A percentile compares a stretch with the other conserved stretches of the same genome.
These are phyloP conservation scores for Suillus subaureus DNA, from an alignment of 768 basidiomycete species.

Conservation along the genomic window DNA sequence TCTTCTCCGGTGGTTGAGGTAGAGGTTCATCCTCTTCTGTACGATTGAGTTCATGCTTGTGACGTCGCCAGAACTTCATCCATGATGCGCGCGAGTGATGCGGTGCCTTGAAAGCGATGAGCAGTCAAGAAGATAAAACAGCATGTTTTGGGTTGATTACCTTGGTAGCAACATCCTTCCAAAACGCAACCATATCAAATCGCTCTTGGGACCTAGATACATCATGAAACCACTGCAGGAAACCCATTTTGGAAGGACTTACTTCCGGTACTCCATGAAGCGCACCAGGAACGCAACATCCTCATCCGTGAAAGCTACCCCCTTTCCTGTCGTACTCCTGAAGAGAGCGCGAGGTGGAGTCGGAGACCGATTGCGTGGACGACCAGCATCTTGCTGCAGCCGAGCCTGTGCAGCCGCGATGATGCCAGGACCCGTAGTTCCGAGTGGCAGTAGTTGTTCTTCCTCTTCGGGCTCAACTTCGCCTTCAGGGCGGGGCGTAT, in stretches of 20 bases:
- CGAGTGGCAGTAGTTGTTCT: constrained; percentile 38
- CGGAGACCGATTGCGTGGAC: constrained; percentile 66
- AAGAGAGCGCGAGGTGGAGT: constrained; percentile 80
- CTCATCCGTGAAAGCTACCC: constrained; percentile 85
- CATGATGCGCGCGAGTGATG: constrained; percentile 91
- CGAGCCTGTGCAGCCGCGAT: constrained; percentile 47
- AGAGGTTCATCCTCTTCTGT: constrained; percentile 68
- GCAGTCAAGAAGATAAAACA: constrained; percentile 7
- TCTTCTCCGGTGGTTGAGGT: constrained; percentile 81
- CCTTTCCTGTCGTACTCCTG: constrained; percentile 87
- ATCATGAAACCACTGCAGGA: constrained; percentile 9
- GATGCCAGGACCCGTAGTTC: constrained; percentile 43
- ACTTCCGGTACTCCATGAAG: constrained; percentile 81
- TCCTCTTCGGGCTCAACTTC: constrained; percentile 45
- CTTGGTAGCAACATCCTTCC: constrained; percentile 76
- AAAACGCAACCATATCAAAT: constrained; percentile 75
- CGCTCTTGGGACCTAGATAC: constrained; percentile 54
- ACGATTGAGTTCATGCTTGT: constrained; percentile 80
- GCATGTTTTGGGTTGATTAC: constrained; percentile 31
- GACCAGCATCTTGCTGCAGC: constrained; percentile 37
- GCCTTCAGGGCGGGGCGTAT: constrained; percentile 45
- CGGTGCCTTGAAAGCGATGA: constrained; percentile 56
- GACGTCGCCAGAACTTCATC: constrained; percentile 92
- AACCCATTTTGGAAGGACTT: constrained; percentile 23
- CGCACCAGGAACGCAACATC: constrained; percentile 77